These are phyloP conservation scores for Dendrobium nobile DNA, from an alignment of 106 monocot genomes.

Conservation along the genomic window DNA sequence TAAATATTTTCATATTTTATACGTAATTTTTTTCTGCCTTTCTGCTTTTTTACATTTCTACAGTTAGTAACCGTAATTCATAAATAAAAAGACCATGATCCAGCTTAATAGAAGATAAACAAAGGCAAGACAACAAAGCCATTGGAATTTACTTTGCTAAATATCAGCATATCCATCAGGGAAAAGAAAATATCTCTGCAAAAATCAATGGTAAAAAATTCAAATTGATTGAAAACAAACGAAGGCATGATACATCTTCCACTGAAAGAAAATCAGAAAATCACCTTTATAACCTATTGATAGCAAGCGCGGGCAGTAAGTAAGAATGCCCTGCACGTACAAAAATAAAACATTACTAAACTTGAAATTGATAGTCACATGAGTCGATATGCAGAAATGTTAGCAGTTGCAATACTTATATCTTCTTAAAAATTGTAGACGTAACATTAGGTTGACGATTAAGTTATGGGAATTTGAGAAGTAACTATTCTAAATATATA, in stretches of 20 bases:
- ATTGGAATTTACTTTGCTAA: no score
- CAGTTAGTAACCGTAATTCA: no score
- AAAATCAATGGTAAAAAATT: not conserved
- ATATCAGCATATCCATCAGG: no score
- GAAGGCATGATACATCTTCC: not conserved
- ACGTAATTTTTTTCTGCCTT: no score
- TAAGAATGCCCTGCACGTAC: conserved; percentile 51
- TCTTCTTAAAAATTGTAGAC: not conserved
- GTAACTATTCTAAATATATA: not conserved
- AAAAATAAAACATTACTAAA: conserved; percentile 2
- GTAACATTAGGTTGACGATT: not conserved
- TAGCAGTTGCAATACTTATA: not conserved
- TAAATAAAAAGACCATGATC: no score
- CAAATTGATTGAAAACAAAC: not conserved
- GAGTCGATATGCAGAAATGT: not conserved
- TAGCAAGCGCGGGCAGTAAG: conserved; percentile 79
- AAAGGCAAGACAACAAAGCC: no score
- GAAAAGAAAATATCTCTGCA: not conserved
- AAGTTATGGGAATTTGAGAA: not conserved
- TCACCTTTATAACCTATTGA: conserved; percentile 83
- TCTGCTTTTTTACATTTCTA: no score
- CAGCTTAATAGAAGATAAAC: no score
- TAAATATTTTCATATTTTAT: no score
- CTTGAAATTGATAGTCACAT: not conserved
- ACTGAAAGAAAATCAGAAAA: conserved; percentile 8